Conservation (phyloP, 257 asterid species). For the Jasminum sambac region DNA sequence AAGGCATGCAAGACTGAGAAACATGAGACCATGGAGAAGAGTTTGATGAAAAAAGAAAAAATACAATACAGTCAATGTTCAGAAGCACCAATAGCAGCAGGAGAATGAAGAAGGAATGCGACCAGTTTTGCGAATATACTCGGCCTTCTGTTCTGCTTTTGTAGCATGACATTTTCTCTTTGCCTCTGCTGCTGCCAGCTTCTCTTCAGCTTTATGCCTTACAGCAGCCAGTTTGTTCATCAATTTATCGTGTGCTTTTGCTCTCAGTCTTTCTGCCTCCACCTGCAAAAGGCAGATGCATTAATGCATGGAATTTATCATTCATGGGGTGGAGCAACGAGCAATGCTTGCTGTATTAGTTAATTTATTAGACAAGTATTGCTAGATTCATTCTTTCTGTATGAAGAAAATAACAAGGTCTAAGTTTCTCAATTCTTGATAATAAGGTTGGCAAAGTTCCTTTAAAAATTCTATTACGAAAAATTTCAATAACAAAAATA, state of each 20-base stretch:
- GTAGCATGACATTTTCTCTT: slow-evolving; percentile 63
- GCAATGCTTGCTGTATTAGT: too few relatives aligned
- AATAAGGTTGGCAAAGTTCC: too few relatives aligned
- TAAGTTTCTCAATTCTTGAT: too few relatives aligned
- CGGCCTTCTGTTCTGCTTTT: slow-evolving; percentile 67
- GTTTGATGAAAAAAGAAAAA: neutral
- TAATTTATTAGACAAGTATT: too few relatives aligned
- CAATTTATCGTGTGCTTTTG: slow-evolving; percentile 83
- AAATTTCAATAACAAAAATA: too few relatives aligned
- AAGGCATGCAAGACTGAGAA: neutral
- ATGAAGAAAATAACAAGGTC: too few relatives aligned
- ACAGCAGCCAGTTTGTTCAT: slow-evolving; percentile 88
- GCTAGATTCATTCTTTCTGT: too few relatives aligned
- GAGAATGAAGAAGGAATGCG: slow-evolving; percentile 60
- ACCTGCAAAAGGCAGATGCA: neutral
- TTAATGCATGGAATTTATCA: too few relatives aligned
- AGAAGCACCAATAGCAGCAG: neutral
- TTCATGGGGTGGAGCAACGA: too few relatives aligned
- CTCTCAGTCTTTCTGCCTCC: slow-evolving; percentile 42
- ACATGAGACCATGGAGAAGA: neutral
- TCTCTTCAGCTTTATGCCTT: slow-evolving; percentile 77
- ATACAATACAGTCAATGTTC: neutral
- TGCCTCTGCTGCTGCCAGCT: slow-evolving; percentile 74
- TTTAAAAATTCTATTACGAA: too few relatives aligned
- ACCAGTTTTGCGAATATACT: slow-evolving; percentile 79